Conservation (phyloP, 1,139 yeast species). For the Saccharomycopsis crataegensis region DNA sequence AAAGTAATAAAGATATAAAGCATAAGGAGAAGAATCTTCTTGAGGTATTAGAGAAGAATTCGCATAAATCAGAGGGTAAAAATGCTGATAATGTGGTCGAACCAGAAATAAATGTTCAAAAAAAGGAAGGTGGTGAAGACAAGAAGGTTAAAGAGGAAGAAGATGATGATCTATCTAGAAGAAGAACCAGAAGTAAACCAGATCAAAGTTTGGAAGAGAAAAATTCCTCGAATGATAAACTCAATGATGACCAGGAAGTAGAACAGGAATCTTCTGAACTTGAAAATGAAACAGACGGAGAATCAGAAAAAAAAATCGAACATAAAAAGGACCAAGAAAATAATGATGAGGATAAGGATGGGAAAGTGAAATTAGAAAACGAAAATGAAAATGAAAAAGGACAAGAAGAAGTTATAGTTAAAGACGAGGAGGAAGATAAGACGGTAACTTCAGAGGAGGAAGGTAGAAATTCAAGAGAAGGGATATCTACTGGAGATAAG, state of each 20-base stretch:
- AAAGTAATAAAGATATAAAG: too few relatives aligned
- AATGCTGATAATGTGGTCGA: background rate
- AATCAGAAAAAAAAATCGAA: background rate
- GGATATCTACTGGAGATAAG: slow-evolving; percentile 27
- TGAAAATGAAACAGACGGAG: background rate
- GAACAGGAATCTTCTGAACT: slow-evolving; percentile 2
- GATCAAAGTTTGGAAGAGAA: slow-evolving; percentile 1
- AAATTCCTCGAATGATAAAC: background rate
- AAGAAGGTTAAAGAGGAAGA: slow-evolving; percentile 13
- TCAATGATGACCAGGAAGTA: background rate
- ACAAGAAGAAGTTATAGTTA: background rate
- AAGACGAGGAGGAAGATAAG: background rate
- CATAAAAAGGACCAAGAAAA: slow-evolving; percentile 11
- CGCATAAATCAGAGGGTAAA: too few relatives aligned
- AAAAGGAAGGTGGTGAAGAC: background rate
- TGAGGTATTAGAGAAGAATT: too few relatives aligned
- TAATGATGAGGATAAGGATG: slow-evolving; percentile 11
- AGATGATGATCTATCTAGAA: slow-evolving; percentile 9
- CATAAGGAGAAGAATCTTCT: too few relatives aligned
- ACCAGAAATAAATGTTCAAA: background rate
- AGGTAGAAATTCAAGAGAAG: slow-evolving; percentile 15
- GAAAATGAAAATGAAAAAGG: slow-evolving; percentile 4
- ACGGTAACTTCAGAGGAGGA: background rate
- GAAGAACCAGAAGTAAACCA: background rate
- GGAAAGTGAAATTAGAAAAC: slow-evolving; percentile 15